Evolutionary conservation across 139 green algal species (phyloP).

Genomic region (Nannochloris sp.): DNA sequence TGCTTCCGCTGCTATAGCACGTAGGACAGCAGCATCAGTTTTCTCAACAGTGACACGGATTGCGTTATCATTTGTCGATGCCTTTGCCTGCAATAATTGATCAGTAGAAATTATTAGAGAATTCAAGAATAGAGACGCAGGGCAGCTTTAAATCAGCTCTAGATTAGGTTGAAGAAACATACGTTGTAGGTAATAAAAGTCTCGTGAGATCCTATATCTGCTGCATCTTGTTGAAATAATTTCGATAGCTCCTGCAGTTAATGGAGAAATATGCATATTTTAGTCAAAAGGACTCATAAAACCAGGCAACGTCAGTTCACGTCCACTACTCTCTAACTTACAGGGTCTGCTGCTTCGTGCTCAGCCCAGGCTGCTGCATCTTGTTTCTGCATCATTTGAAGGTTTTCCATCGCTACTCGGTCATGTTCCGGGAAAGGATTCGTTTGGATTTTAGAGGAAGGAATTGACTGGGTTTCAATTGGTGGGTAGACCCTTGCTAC

Average conservation of each 20-base stretch:
- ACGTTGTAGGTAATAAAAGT: neutral
- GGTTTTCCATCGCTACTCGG: neutral
- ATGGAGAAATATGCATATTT: too few species aligned
- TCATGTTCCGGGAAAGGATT: neutral
- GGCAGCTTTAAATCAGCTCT: neutral
- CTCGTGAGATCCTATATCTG: neutral
- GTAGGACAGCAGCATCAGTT: neutral
- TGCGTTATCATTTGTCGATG: neutral
- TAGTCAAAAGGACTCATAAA: too few species aligned
- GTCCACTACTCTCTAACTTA: neutral
- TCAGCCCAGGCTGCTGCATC: neutral
- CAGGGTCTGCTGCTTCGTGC: neutral
- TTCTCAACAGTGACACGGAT: neutral
- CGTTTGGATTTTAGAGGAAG: neutral
- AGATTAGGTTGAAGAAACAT: neutral
- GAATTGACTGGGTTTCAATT: too few species aligned
- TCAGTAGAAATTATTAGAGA: neutral
- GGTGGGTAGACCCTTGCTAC: too few species aligned
- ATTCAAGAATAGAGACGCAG: neutral
- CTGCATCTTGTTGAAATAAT: neutral
- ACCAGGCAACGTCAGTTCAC: neutral
- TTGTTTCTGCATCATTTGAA: neutral
- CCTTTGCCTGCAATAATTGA: neutral
- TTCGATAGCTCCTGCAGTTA: neutral
- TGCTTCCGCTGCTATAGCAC: neutral